Conservation (phyloP, 2,329 filamentous ascomycete genomes). For the Fusarium buharicum region DNA sequence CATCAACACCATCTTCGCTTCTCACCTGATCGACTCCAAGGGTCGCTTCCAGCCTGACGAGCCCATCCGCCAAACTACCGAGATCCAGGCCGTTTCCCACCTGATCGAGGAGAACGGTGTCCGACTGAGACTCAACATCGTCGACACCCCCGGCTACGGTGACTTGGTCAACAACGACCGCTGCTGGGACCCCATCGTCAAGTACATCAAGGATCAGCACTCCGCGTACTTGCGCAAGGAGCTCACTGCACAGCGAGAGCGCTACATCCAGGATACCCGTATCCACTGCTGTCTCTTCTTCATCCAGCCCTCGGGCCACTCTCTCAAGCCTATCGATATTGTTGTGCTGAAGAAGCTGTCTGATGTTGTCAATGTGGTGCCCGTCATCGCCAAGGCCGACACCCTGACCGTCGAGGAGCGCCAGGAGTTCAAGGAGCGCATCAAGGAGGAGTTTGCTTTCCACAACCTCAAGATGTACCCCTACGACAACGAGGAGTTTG, state of each 20-base stretch:
- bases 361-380: slow-evolving; percentile 98
- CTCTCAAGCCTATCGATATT: slow-evolving; percentile 98
- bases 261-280: slow-evolving; percentile 98
- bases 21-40: slow-evolving; percentile 99
- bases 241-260: slow-evolving; percentile 97
- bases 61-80: slow-evolving; percentile 92
- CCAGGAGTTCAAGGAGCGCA: slow-evolving; percentile 95
- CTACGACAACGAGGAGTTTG: slow-evolving; percentile 98
- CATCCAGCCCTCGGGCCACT: slow-evolving; percentile 98
- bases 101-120: slow-evolving; percentile 99
- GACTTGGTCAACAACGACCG: slow-evolving; percentile 99
- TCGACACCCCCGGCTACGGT: slow-evolving; percentile 97
- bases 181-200: slow-evolving; percentile 99
- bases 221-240: slow-evolving; percentile 99
- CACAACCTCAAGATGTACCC: slow-evolving; percentile 99
- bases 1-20: slow-evolving; percentile 99
- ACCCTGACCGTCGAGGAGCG: slow-evolving; percentile 96
- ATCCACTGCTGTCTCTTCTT: slow-evolving; percentile 99
- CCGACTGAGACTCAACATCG: slow-evolving; percentile 96
- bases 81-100: slow-evolving; percentile 97
- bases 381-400: slow-evolving; percentile 98
- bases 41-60: slow-evolving; percentile 93
- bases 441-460: slow-evolving; percentile 99
- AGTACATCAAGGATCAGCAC: slow-evolving; percentile 99
- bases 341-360: slow-evolving; percentile 99